Evolutionary conservation across 2,329 filamentous ascomycete species (phyloP).

Genomic region (Fusarium sp.): DNA sequence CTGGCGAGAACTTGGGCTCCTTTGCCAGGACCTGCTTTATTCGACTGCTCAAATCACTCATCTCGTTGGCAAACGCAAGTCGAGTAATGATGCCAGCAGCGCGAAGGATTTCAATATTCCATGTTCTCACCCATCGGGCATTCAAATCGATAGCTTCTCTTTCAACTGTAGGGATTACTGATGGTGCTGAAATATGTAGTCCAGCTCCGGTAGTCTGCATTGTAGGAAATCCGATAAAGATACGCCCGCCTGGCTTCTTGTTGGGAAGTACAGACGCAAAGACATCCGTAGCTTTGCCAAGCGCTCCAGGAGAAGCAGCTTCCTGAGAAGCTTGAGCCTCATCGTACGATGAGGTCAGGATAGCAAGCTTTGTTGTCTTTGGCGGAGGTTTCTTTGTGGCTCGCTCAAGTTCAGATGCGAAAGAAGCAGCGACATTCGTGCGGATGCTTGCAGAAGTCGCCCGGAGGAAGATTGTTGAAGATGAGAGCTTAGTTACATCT

Average conservation of each 20-base stretch:
- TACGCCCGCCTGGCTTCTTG: conserved; percentile 81
- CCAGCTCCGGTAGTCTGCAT: conserved; percentile 95
- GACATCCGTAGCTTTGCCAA: conserved; percentile 75
- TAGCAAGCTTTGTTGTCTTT: conserved; percentile 84
- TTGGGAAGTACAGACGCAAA: conserved; percentile 91
- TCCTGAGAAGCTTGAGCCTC: conserved; percentile 75
- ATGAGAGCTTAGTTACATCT: conserved; percentile 76
- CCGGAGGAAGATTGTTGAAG: conserved; percentile 86
- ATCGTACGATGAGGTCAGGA: conserved; percentile 91
- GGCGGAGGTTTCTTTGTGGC: conserved; percentile 98
- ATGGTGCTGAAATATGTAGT: conserved; percentile 94
- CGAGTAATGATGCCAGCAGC: conserved; percentile 91
- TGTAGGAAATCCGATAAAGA: conserved; percentile 98
- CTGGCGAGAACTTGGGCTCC: conserved; percentile 66
- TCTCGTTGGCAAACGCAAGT: conserved; percentile 88
- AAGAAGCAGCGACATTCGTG: conserved; percentile 76
- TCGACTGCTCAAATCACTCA: conserved; percentile 77
- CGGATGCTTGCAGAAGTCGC: conserved; percentile 86
- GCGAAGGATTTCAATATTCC: conserved; percentile 94
- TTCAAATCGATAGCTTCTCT: conserved; percentile 97
- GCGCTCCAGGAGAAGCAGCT: conserved; percentile 54
- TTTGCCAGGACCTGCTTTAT: conserved; percentile 60
- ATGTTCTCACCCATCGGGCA: conserved; percentile 90
- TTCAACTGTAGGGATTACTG: conserved; percentile 96
- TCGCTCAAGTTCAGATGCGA: conserved; percentile 88